Evolutionary conservation across 2,329 filamentous ascomycete species (phyloP).

Genomic region (Fusarium nelsonii): DNA sequence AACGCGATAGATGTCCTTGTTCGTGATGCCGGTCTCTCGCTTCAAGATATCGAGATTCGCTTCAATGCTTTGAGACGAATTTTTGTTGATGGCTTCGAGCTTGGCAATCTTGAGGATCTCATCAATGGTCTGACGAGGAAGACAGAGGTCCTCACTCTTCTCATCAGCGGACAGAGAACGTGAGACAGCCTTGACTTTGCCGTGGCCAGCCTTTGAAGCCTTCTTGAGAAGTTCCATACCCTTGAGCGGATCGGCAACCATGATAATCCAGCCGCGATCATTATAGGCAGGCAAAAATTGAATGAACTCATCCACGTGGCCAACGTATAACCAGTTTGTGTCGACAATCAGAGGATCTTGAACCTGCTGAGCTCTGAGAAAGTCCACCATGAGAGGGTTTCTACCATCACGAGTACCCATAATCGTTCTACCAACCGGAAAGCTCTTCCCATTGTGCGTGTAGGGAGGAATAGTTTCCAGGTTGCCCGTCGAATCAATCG

Average conservation of each 20-base stretch:
- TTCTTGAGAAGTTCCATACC: slow-evolving; percentile 42
- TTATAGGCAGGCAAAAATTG: slow-evolving; percentile 48
- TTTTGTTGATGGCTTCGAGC: slow-evolving; percentile 27
- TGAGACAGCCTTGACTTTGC: slow-evolving; percentile 29
- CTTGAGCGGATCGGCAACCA: slow-evolving; percentile 41
- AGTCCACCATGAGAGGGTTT: slow-evolving; percentile 43
- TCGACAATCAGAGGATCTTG: slow-evolving; percentile 54
- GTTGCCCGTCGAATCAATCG: slow-evolving; percentile 49
- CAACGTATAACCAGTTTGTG: slow-evolving; percentile 45
- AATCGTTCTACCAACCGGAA: slow-evolving; percentile 41
- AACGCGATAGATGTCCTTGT: slow-evolving; percentile 43
- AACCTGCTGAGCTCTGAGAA: slow-evolving; percentile 52
- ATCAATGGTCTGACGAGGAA: slow-evolving; percentile 31
- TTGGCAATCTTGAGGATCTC: slow-evolving; percentile 26
- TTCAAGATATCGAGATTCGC: slow-evolving; percentile 43
- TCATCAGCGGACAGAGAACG: not conserved
- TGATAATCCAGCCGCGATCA: slow-evolving; percentile 44
- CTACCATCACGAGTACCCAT: slow-evolving; percentile 29
- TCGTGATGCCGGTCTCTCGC: slow-evolving; percentile 42
- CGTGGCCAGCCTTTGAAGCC: slow-evolving; percentile 30
- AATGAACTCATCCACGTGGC: slow-evolving; percentile 50
- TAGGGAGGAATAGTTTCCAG: slow-evolving; percentile 56
- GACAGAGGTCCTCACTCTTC: not conserved
- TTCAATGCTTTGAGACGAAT: slow-evolving; percentile 34
- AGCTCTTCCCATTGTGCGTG: slow-evolving; percentile 33